These are phyloP conservation scores for Tephrocybe sp. DNA, from an alignment of 768 basidiomycete species.

Conservation along the genomic window DNA sequence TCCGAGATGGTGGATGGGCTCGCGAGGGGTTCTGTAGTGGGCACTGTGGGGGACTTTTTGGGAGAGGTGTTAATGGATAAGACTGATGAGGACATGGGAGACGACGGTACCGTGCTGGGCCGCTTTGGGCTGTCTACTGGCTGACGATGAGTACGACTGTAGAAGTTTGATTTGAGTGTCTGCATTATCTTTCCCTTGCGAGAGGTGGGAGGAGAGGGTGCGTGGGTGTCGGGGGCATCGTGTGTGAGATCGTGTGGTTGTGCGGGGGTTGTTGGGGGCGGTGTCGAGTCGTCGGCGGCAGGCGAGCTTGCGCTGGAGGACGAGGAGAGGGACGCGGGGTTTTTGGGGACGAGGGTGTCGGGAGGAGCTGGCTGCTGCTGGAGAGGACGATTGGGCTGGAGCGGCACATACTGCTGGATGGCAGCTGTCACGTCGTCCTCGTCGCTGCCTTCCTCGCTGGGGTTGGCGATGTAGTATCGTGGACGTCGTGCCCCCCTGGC, in stretches of 20 bases:
- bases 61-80: constrained; percentile 11
- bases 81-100: constrained; percentile 21
- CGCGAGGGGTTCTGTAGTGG: constrained; percentile 33
- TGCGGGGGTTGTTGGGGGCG: constrained; percentile 66
- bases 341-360: constrained; percentile 31
- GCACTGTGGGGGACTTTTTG: constrained; percentile 37
- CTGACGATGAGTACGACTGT: constrained; percentile 23
- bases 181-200: constrained; percentile 33
- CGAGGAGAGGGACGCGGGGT: constrained; percentile 54
- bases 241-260: constrained; percentile 38
- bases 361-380: constrained; percentile 13
- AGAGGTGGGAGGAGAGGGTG: constrained; percentile 20
- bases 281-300: constrained; percentile 59
- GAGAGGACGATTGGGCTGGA: constrained; percentile 18
- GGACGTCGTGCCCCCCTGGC: constrained; percentile 36
- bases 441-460: constrained; percentile 42
- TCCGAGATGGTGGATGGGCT: constrained; percentile 32
- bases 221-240: constrained; percentile 33
- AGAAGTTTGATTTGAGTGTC: constrained; percentile 32
- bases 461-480: constrained; percentile 60
- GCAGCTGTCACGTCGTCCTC: constrained; percentile 20
- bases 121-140: constrained; percentile 21
- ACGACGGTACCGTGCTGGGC: constrained; percentile 33
- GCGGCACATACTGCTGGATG: neutral
- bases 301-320: constrained; percentile 69